phyloP scores from a whole-genome alignment of 305 asterid species.

The Stenogyne calaminthoides region DNA sequence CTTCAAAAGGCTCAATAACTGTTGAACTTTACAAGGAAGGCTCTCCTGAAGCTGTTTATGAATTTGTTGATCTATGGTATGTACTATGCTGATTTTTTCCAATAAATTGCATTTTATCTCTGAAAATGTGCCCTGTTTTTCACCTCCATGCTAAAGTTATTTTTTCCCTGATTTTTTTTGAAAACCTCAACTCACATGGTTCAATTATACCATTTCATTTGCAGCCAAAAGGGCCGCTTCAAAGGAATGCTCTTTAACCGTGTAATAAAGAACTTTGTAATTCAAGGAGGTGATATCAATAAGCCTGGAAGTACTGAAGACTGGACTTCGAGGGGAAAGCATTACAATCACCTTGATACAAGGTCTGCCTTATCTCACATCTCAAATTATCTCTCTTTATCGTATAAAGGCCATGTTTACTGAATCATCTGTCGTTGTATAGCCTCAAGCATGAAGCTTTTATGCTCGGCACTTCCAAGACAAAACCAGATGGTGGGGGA shows the following conservation, averaged over 20 bases:
- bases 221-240: slow-evolving; percentile 73
- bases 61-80: slow-evolving; percentile 73
- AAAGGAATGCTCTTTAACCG: slow-evolving; percentile 81
- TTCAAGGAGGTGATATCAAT: slow-evolving; percentile 80
- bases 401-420: slow-evolving; percentile 13
- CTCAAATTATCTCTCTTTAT: slow-evolving; percentile 6
- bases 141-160: background rate
- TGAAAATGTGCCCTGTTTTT: slow-evolving; percentile 8
- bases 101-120: slow-evolving; percentile 19
- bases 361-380: slow-evolving; percentile 53
- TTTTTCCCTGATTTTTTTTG: background rate
- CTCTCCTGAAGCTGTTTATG: slow-evolving; percentile 71
- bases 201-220: slow-evolving; percentile 28
- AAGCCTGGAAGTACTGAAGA: slow-evolving; percentile 69
- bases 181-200: slow-evolving; percentile 18
- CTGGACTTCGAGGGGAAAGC: slow-evolving; percentile 91
- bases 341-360: slow-evolving; percentile 78
- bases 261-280: slow-evolving; percentile 81
- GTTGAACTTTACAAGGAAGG: slow-evolving; percentile 89
- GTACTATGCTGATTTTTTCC: slow-evolving; percentile 26
- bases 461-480: slow-evolving; percentile 74
- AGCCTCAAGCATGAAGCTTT: slow-evolving; percentile 75
- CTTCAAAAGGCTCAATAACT: slow-evolving; percentile 80
- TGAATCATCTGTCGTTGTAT: slow-evolving; percentile 22
- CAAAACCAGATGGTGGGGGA: slow-evolving; percentile 44